These are phyloP conservation scores for Hyphopichia wangnamkhiaoensis DNA, from an alignment of 1,139 yeast species.

Conservation along the genomic window DNA sequence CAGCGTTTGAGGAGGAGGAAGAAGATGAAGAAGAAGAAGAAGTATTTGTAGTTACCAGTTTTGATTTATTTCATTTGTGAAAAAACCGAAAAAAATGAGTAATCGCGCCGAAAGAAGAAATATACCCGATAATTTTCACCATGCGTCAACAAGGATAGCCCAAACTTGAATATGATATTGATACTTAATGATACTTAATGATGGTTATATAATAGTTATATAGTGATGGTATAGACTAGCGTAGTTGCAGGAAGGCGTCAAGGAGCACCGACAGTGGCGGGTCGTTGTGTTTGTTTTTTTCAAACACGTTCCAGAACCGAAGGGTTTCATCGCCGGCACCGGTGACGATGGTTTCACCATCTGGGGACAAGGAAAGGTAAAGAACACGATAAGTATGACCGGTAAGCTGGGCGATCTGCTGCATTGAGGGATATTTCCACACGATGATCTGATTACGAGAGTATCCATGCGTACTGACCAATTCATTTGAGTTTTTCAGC, in stretches of 20 bases:
- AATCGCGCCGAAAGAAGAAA: neutral
- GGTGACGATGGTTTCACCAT: conserved; percentile 96
- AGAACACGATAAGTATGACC: conserved; percentile 94
- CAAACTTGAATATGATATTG: no score
- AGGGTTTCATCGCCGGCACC: conserved; percentile 99
- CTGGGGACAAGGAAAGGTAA: conserved; percentile 90
- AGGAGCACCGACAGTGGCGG: conserved; percentile 65
- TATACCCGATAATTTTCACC: no score
- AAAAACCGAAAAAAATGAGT: neutral
- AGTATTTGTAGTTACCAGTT: no score
- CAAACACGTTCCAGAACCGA: conserved; percentile 91
- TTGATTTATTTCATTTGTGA: no score
- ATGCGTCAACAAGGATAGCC: neutral
- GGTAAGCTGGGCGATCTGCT: conserved; percentile 87
- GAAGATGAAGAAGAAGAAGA: no score
- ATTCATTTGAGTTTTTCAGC: conserved; percentile 89
- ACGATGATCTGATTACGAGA: conserved; percentile 87
- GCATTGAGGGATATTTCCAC: conserved; percentile 94
- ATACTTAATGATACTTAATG: no score
- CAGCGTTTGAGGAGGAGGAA: neutral
- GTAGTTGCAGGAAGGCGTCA: conserved; percentile 77
- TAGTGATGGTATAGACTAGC: conserved; percentile 30
- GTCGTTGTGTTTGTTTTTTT: conserved; percentile 61
- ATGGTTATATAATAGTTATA: no score
- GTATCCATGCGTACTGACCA: conserved; percentile 94